Evolutionary conservation across 148 eudicot species (phyloP), one percentile per base, ranked within the genome.

Genomic region (Camellia japonica): DNA sequence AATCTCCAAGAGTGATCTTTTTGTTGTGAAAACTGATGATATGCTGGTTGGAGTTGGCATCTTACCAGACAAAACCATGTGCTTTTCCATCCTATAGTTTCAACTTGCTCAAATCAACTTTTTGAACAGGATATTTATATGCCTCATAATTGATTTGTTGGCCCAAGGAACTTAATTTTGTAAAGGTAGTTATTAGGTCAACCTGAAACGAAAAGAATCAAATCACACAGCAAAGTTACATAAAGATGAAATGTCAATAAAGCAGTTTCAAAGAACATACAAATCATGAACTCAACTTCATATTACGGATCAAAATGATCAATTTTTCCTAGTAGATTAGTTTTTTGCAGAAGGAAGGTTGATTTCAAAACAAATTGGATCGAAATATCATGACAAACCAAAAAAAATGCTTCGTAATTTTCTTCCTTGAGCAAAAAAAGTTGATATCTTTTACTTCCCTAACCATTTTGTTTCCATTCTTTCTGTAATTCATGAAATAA

Each of bases 121-220:
- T 96, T 74, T 78, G 76, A 54, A 91, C 90, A 13, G 98, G 93
- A 83, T 96, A 96, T 42, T 97, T 70, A 56, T 96, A 96, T 61
- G 97, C 99, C 85, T 96, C 99, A 64, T 91, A 96, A 71, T 96
- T 89, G 83, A 96, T 90, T 76, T 83, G 81, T 81, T 96, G 99
- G 64, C 99, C 99, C 90, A 96, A 83, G 77, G 90, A 68, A 83
- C 99, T 87, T 86, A 96, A 16, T 85, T 93, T 96, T 43, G 99
- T 96, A 70, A 92, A 89, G 47, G 94, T 84, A 0, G 99, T 92
- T 73, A 96, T 96, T 79, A 96, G 90, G 78, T 93, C 98, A 76
- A 96, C 99, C 99, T 96, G 95, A 72, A 30, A 30, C 38, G 38
- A 30, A 80, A 80, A 77, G 10, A 73, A 44, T 3, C 43, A 60